phyloP scores from a whole-genome alignment of 805 yeast genomes.

The Ogataea degrootiae region DNA sequence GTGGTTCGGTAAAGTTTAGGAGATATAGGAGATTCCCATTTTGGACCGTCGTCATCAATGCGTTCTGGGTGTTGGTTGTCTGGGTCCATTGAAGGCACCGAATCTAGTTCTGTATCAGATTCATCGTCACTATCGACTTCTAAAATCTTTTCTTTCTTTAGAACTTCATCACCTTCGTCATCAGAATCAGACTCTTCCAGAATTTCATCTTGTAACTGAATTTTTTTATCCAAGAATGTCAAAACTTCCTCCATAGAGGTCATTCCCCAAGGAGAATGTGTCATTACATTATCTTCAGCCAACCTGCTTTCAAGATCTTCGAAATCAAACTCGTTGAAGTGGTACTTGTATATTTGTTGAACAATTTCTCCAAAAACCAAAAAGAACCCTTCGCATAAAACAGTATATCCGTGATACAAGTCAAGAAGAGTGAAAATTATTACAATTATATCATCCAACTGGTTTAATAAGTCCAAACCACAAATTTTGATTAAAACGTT shows the following conservation, averaged over 20 bases:
- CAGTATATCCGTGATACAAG: constrained; percentile 75
- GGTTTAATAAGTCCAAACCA: constrained; percentile 60
- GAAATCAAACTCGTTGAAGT: constrained; percentile 29
- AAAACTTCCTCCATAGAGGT: constrained; percentile 38
- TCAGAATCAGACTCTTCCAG: constrained; percentile 9
- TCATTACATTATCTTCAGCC: constrained; percentile 21
- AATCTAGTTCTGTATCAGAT: constrained; percentile 33
- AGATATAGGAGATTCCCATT: constrained; percentile 71
- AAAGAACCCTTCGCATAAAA: constrained; percentile 69
- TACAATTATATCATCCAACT: constrained; percentile 62
- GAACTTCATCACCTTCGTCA: constrained; percentile 5
- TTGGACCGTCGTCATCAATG: constrained; percentile 22
- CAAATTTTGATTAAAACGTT: constrained; percentile 66
- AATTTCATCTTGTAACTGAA: constrained; percentile 22
- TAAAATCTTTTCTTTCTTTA: constrained; percentile 20
- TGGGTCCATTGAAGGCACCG: constrained; percentile 20
- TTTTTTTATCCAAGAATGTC: constrained; percentile 36
- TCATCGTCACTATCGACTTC: constrained; percentile 32
- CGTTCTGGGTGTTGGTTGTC: constrained; percentile 12
- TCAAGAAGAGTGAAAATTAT: constrained; percentile 77
- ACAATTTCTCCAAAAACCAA: constrained; percentile 61
- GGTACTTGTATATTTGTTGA: constrained; percentile 38
- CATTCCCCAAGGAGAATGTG: constrained; percentile 60
- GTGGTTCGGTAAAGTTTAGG: constrained; percentile 52
- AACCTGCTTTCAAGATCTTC: constrained; percentile 10